Evolutionary conservation across 2,329 filamentous ascomycete species (phyloP), one percentile per base, ranked within the genome.

Genomic region (Fusarium praegraminearum): DNA sequence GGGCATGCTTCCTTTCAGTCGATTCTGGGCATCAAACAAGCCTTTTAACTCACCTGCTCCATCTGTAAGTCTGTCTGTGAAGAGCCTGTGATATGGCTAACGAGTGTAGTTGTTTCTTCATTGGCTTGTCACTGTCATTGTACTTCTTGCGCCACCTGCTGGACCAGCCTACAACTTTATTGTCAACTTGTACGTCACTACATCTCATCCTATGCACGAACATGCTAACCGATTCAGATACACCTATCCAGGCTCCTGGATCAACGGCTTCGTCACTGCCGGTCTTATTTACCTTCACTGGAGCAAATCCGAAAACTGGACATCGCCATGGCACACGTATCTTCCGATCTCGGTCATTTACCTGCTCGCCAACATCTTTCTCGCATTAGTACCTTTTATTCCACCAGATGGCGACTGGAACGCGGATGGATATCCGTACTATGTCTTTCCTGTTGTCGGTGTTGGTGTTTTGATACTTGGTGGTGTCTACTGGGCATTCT

Each of bases 161-260:
- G 90, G 90, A 0, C 85, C 89, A 18, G 89, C 90, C 0, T 92
- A 92, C 77, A 90, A 89, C 77, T 92, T 92, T 72, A 84, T 90
- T 41, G 82, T 87, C 51, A 86, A 88, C 65, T 76, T 90, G 47
- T 85, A 45, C 0, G 62, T 57, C 0, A 0, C 5, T 0, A 0
- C 6, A 4, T 8, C 41, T 10, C 4, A 0, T 0, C 7, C 1
- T 5, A 0, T 0, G 5, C 3, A 1, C 20, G 10, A 4, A 5
- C 3, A 5, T 5, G 3, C 67, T 75, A 22, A 80, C 73, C 56
- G 1, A 3, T 0, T 26, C 1, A 80, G 78, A 20, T 80, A 80
- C 70, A 85, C 84, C 0, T 87, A 87, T 58, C 85, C 86, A 0
- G 83, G 83, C 1, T 80, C 85, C 0, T 87, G 84, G 83, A 85